These are phyloP conservation scores for Solanum hybrid DNA, from an alignment of 305 asterid species.

Conservation along the genomic window DNA sequence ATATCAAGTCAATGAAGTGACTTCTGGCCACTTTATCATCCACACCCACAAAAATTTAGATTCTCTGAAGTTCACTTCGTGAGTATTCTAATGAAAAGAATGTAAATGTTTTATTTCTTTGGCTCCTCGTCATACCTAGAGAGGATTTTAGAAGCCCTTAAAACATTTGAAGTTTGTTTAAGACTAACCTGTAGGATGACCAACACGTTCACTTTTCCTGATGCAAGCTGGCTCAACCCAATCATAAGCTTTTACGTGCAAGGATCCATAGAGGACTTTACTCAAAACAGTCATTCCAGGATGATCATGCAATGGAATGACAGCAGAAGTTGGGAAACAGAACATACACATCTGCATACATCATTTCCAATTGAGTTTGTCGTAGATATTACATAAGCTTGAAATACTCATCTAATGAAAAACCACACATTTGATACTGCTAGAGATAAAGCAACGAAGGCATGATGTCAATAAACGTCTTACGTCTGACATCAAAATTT, in stretches of 20 bases:
- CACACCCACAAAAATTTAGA: not conserved
- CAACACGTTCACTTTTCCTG: conserved; percentile 35
- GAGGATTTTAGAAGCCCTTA: not conserved
- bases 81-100: not conserved
- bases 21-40: not conserved
- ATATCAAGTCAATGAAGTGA: not conserved
- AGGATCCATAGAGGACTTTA: conserved; percentile 91
- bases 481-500: not conserved
- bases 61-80: not conserved
- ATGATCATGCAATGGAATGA: conserved; percentile 95
- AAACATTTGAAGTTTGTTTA: not conserved
- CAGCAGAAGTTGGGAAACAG: conserved; percentile 89
- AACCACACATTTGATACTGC: not conserved
- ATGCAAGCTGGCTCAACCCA: conserved; percentile 88
- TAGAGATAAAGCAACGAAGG: not conserved
- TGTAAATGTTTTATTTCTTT: not conserved
- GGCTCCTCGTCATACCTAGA: not conserved
- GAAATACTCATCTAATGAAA: not conserved
- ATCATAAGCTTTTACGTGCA: conserved; percentile 91
- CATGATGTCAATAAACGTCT: not conserved
- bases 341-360: conserved; percentile 91
- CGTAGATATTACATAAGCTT: conserved; percentile 11
- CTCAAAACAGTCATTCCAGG: conserved; percentile 95
- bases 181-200: conserved; percentile 55
- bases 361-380: conserved; percentile 6